phyloP scores from a whole-genome alignment of 768 basidiomycete genomes.

The Agrocybe pediades region DNA sequence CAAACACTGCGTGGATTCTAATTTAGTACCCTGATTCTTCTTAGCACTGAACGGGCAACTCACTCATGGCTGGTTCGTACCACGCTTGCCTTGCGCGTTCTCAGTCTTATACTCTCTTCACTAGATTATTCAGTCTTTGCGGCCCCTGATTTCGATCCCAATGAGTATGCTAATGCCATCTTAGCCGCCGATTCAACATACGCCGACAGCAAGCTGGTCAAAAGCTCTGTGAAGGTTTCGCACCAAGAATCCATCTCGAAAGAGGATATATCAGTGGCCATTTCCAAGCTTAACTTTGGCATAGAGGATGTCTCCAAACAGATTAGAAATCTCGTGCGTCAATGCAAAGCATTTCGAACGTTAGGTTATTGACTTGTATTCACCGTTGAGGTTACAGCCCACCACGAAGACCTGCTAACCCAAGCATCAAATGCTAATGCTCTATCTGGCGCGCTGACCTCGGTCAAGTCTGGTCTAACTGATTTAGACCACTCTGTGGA shows the following conservation, averaged over 20 bases:
- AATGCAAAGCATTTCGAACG: constrained; percentile 1
- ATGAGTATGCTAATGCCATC: constrained; percentile 89
- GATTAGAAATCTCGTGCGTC: constrained; percentile 77
- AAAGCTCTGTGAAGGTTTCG: constrained; percentile 27
- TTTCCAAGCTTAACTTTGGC: constrained; percentile 83
- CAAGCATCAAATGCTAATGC: constrained; percentile 77
- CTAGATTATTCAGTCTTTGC: constrained; percentile 80
- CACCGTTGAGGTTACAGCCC: constrained; percentile 65
- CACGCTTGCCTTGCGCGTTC: neutral
- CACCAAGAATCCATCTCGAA: constrained; percentile 59
- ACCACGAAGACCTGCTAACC: constrained; percentile 80
- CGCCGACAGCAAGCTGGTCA: constrained; percentile 33
- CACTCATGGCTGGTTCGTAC: constrained; percentile 1
- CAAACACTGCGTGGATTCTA: neutral
- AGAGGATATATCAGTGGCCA: constrained; percentile 88
- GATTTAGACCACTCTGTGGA: constrained; percentile 79
- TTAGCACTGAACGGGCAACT: neutral
- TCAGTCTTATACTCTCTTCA: neutral
- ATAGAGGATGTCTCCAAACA: constrained; percentile 94
- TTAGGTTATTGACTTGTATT: constrained; percentile 11
- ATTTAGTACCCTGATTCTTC: neutral
- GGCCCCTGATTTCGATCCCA: constrained; percentile 75
- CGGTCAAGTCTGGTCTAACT: constrained; percentile 67
- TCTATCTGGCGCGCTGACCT: constrained; percentile 69
- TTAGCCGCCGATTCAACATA: constrained; percentile 78